A percentile compares a stretch with the other conserved stretches of the same genome.
phyloP scores from a whole-genome alignment of 192 early-diverging fungal species.

The Rhizoclosmatium globosum region DNA sequence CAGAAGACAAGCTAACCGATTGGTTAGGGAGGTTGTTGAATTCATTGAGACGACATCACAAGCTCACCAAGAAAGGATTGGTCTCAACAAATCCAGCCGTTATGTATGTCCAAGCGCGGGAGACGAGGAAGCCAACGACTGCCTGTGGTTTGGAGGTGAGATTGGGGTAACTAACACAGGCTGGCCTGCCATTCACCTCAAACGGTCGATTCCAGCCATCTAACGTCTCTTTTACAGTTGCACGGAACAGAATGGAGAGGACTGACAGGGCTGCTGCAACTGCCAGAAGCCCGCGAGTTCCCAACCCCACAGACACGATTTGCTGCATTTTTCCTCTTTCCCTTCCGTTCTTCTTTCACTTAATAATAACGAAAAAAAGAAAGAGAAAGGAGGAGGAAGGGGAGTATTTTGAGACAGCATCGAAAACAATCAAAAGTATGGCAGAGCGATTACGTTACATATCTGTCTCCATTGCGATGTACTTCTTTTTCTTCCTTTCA shows the following conservation, averaged over 20 bases:
- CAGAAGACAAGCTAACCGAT: conserved; percentile 52
- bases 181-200: conserved; percentile 7
- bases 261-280: conserved; percentile 35
- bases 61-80: conserved; percentile 55
- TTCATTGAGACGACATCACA: background rate
- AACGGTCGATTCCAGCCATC: conserved; percentile 34
- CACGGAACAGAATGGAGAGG: conserved; percentile 14
- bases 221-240: background rate
- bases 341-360: background rate
- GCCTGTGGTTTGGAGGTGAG: background rate
- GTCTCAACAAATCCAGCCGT: conserved; percentile 67
- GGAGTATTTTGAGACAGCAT: background rate
- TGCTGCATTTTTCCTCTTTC: background rate
- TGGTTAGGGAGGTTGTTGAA: background rate
- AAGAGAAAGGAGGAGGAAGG: background rate
- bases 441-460: too few relatives aligned
- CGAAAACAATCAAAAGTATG: background rate
- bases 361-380: background rate
- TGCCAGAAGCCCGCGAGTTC: conserved; percentile 18
- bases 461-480: too few relatives aligned
- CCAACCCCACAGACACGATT: conserved; percentile 10
- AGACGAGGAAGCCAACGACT: conserved; percentile 34
- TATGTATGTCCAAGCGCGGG: conserved; percentile 63
- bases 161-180: background rate
- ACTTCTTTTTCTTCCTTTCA: too few relatives aligned